These are phyloP conservation scores for Lentinula raphanica DNA, from an alignment of 768 basidiomycete species.

Conservation along the genomic window DNA sequence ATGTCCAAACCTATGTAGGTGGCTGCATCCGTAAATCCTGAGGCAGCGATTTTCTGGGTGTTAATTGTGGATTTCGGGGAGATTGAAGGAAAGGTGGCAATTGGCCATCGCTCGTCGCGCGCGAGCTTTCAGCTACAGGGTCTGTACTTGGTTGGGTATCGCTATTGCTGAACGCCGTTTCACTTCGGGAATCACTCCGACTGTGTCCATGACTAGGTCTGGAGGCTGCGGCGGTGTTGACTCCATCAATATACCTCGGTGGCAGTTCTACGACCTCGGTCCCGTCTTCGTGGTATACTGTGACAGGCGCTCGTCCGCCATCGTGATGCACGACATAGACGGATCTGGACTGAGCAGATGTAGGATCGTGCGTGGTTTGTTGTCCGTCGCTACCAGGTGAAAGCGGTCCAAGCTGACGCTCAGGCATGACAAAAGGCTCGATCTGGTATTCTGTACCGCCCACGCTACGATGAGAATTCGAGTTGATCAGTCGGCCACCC, in stretches of 20 bases:
- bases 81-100: background rate
- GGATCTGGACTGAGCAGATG: conserved; percentile 14
- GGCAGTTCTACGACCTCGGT: conserved; percentile 58
- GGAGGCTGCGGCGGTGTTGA: background rate
- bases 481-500: conserved; percentile 1
- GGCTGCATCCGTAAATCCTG: background rate
- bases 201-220: background rate
- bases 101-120: background rate
- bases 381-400: background rate
- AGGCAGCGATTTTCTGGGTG: background rate
- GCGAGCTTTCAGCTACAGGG: background rate
- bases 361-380: background rate
- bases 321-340: conserved; percentile 63
- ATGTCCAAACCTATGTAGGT: background rate
- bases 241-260: conserved; percentile 38
- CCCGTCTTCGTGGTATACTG: conserved; percentile 50
- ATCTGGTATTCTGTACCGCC: conserved; percentile 28
- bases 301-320: conserved; percentile 50
- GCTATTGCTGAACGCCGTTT: background rate
- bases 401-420: conserved; percentile 19
- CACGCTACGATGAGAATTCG: conserved; percentile 2
- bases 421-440: conserved; percentile 39
- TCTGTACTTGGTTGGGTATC: background rate
- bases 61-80: background rate
- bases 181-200: background rate